A percentile compares a stretch with the other conserved stretches of the same genome.
Evolutionary conservation across 2,329 filamentous ascomycete genomes (phyloP).

Genomic region (Trichoderma sp.): DNA sequence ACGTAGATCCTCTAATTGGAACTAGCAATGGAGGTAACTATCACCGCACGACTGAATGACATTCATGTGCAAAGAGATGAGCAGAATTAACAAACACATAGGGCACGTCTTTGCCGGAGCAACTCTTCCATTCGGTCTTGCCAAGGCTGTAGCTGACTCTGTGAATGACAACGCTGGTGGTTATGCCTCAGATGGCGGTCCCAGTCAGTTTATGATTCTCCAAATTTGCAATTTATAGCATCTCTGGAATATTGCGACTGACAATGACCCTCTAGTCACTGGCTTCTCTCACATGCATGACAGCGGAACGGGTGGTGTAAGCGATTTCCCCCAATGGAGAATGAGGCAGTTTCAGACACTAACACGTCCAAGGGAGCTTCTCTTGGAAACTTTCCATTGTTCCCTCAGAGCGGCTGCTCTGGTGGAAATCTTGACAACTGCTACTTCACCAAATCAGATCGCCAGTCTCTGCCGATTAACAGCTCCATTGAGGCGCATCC

Average conservation of each 20-base stretch:
- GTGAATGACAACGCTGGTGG: constrained; percentile 29
- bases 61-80: not conserved
- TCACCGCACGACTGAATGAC: not conserved
- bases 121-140: constrained; percentile 31
- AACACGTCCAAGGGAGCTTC: constrained; percentile 36
- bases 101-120: constrained; percentile 32
- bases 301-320: constrained; percentile 32
- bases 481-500: constrained; percentile 52
- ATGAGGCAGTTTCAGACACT: not conserved
- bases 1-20: constrained; percentile 29
- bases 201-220: constrained; percentile 20
- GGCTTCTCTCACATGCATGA: constrained; percentile 34
- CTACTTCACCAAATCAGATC: constrained; percentile 46
- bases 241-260: not conserved
- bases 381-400: constrained; percentile 52
- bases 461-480: constrained; percentile 47
- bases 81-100: not conserved
- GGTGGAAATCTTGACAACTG: constrained; percentile 47
- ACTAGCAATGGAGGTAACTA: constrained; percentile 27
- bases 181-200: constrained; percentile 27
- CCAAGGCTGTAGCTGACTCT: constrained; percentile 30
- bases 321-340: constrained; percentile 19
- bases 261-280: constrained; percentile 25
- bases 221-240: too few species aligned
- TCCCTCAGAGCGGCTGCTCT: constrained; percentile 45